Base-by-base conservation (phyloP, 2,329 filamentous ascomycete genomes). In the Lachnellula willkommii region DNA sequence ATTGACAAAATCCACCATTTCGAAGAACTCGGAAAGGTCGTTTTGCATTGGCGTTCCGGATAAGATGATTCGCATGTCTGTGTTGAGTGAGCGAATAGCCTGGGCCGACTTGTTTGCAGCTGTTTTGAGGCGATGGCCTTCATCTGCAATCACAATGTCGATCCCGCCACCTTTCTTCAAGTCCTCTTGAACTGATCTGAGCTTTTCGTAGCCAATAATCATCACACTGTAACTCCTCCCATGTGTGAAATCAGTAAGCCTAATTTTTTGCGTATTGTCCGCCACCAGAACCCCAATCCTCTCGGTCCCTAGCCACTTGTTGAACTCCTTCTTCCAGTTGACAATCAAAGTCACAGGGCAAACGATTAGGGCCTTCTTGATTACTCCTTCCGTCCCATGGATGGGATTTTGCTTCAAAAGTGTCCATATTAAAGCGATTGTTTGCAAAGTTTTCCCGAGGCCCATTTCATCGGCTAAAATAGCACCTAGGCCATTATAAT, bases 121-220 rank as follows among this genome's bases (percentile, higher is more conserved):
- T 60, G 97, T 99, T 75, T 99, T 99, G 77, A 99, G 86, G 1
- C 94, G 88, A 70, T 99, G 94, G 0, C 94, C 94, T 73, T 99
- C 94, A 65, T 99, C 93, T 53, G 97, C 95, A 64, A 99, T 92
- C 66, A 99, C 96, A 65, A 96, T 86, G 65, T 89, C 87, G 49
- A 90, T 81, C 1, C 81, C 80, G 53, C 74, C 71, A 6, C 81
- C 82, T 64, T 82, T 82, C 59, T 82, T 79, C 46, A 89, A 71
- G 51, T 86, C 83, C 50, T 84, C 83, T 59, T 87, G 81, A 1
- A 89, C 80, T 4, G 77, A 79, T 48, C 84, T 77, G 32, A 89
- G 72, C 70, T 85, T 86, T 68, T 89, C 86, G 65, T 89, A 89
- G 1, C 86, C 86, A 55, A 89, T 82, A 61, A 89, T 85, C 83